Evolutionary conservation across 352 stramenopile species (phyloP).

Genomic region (Phytophthora pisi): DNA sequence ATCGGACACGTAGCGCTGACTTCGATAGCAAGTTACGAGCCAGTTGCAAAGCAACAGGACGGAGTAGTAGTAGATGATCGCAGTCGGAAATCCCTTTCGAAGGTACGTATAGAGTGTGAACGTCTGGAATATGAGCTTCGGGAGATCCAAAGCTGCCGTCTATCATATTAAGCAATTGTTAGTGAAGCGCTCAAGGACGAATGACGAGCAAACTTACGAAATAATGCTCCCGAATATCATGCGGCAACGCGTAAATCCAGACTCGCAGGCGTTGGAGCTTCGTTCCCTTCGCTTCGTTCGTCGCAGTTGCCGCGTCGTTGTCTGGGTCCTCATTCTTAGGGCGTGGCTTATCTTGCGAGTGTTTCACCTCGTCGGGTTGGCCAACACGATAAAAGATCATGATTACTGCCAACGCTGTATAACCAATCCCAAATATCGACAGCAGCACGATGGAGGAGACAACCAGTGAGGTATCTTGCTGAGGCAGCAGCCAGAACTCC

Average conservation of each 20-base stretch:
- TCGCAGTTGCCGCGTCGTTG: too few relatives aligned
- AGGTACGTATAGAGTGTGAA: slow-evolving; percentile 46
- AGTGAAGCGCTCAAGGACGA: too few relatives aligned
- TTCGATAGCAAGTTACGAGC: slow-evolving; percentile 51
- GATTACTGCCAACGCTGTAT: slow-evolving; percentile 31
- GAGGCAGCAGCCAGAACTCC: slow-evolving; percentile 53
- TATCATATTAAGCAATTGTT: slow-evolving; percentile 5
- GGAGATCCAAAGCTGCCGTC: slow-evolving; percentile 46
- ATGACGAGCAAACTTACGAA: slow-evolving; percentile 13
- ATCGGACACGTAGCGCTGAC: slow-evolving; percentile 39
- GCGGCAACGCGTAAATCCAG: slow-evolving; percentile 20
- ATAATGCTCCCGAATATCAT: slow-evolving; percentile 29
- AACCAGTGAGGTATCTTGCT: slow-evolving; percentile 22
- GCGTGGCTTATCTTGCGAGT: not conserved
- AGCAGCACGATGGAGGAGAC: slow-evolving; percentile 32
- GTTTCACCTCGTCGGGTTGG: not conserved
- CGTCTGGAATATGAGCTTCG: slow-evolving; percentile 56
- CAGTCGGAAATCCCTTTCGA: slow-evolving; percentile 40
- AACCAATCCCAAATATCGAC: slow-evolving; percentile 36
- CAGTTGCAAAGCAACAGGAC: slow-evolving; percentile 44
- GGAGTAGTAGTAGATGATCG: slow-evolving; percentile 48
- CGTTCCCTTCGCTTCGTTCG: too few relatives aligned
- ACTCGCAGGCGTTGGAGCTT: not conserved
- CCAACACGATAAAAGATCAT: slow-evolving; percentile 40
- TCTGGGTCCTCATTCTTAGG: not conserved